Evolutionary conservation across 306 rosid species (phyloP), one percentile per base, ranked within the genome.

Genomic region (Chamaecrista fasciculata): DNA sequence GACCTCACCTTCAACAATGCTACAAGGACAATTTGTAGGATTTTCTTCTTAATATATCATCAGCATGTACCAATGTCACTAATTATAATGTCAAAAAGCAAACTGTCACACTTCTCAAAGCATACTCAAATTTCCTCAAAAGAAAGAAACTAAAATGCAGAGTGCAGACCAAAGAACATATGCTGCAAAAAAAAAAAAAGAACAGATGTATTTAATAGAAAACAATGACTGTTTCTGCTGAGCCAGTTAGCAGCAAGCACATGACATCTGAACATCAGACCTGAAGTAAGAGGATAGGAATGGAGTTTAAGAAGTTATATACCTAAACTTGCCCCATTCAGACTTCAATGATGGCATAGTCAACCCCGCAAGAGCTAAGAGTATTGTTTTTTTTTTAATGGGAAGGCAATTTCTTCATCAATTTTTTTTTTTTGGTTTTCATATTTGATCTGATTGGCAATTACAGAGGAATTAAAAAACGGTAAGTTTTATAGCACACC

Each of bases 1-100:
- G 62, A 83, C 85, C 77, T 88, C 92, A 49, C 95, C 91, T 46
- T 80, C 86, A 66, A 61, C 66, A 65, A 91, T 79, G 85, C 99
- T 94, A 68, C 75, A 81, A 67, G 72, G 78, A 80, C 63, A 76
- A 43, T 58, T 66, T 19, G 73, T 40, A 71, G 42, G 2, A 69
- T 19, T 52, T 50, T 58, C 47, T 23, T 46, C 53, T 73, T 59
- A 2, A 0, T 6, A 39, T n/a, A 12, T 33, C 47, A 42, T 23
- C 53, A 47, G 24, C 52, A 67, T 44, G 29, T 16, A 64, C 33
- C 58, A 69, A 28, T 56, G 5, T 31, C 25, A 57, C 19, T 12
- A 21, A 52, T 4, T 62, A 18, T 52, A 34, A 9, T 6, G 56
- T 26, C 25, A 26, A 21, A 53, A 64, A 55, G n/a, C n/a, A 36